A percentile compares a stretch with the other conserved stretches of the same genome.
Evolutionary conservation across 164 flowering plant genomes (phyloP).

Genomic region (Magnolia changhungtana): DNA sequence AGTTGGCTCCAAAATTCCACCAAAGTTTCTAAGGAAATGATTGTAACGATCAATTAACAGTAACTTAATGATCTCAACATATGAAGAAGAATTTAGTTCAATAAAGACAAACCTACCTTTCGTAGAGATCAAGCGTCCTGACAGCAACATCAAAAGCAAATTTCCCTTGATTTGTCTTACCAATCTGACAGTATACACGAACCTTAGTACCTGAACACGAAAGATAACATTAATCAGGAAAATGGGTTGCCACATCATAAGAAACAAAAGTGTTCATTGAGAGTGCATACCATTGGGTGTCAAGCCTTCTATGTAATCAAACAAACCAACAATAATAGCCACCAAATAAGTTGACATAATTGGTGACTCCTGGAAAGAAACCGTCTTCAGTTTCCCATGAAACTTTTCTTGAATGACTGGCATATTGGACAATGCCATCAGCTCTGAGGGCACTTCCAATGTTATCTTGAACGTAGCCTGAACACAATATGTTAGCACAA

Average conservation of each 20-base stretch:
- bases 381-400: conserved; percentile 60
- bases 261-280: not conserved
- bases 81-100: not conserved
- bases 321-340: conserved; percentile 87
- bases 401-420: conserved; percentile 67
- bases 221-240: not conserved
- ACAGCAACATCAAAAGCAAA: conserved; percentile 93
- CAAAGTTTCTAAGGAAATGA: not conserved
- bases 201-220: conserved; percentile 60
- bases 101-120: conserved; percentile 46
- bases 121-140: conserved; percentile 73
- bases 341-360: conserved; percentile 98
- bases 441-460: conserved; percentile 70
- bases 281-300: conserved; percentile 69
- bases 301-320: conserved; percentile 82
- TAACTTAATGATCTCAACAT: not conserved
- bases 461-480: conserved; percentile 95
- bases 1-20: not conserved
- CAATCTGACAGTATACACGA: conserved; percentile 87
- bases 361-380: conserved; percentile 76
- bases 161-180: conserved; percentile 81
- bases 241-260: not conserved
- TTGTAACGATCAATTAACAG: not conserved
- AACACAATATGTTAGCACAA: not conserved
- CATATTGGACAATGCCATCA: conserved; percentile 92